phyloP scores from a whole-genome alignment of 345 rosid species.

The Eucalyptus cladocalyx region DNA sequence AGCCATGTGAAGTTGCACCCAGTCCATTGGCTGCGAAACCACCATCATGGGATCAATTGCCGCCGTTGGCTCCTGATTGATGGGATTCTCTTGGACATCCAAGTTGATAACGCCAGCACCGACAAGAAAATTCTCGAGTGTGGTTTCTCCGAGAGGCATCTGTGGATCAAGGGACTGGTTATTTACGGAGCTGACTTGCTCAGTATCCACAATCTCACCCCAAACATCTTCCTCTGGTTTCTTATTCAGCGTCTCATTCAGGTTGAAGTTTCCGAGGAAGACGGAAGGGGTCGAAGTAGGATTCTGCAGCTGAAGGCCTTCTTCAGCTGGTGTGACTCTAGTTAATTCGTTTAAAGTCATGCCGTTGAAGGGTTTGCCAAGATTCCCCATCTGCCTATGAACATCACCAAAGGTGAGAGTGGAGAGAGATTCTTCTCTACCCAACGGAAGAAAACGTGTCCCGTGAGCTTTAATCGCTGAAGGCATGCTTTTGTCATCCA shows the following conservation, averaged over 20 bases:
- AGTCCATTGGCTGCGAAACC: not conserved
- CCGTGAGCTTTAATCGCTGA: not conserved
- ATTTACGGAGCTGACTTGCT: not conserved
- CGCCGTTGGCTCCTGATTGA: not conserved
- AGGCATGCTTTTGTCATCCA: not conserved
- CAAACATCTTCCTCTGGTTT: not conserved
- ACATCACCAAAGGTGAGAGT: not conserved
- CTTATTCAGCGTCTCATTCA: not conserved
- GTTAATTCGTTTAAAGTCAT: not conserved
- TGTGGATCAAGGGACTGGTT: not conserved
- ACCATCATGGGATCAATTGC: not conserved
- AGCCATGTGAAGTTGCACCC: not conserved
- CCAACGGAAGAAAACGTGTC: not conserved
- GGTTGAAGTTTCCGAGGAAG: not conserved
- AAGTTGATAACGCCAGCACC: not conserved
- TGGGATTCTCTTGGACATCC: not conserved
- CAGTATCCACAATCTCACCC: not conserved
- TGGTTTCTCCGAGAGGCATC: not conserved
- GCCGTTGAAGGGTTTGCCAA: not conserved
- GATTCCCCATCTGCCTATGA: not conserved
- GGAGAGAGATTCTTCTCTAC: not conserved
- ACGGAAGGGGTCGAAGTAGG: not conserved
- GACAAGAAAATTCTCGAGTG: not conserved
- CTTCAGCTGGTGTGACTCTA: not conserved
- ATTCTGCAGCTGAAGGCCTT: not conserved